Base-by-base conservation (phyloP, 176 grass and related monocot species). In the Raddia distichophylla region DNA sequence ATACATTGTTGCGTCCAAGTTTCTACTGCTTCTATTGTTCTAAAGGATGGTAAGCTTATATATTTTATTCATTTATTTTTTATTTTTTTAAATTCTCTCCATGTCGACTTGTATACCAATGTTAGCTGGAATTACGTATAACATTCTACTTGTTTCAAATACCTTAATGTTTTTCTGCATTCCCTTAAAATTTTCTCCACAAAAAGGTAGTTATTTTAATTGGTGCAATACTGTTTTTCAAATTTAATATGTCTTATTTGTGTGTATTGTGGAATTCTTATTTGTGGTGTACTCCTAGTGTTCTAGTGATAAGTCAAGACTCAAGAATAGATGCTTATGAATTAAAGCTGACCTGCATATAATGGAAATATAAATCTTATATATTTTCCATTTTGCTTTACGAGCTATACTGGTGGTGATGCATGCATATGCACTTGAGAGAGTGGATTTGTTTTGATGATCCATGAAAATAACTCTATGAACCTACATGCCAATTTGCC, bases 11-110 rank as follows among this genome's bases (percentile, higher is more conserved):
- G 15, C 34, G 61, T 52, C 62, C 86, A 85, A 59, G 72, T 68
- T 73, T 74, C 75, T 75, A 76, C 69, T 87, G 64, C 57, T 60
- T 42, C 77, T 62, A 69, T 77, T 78, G 67, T 42, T 85, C 80
- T 87, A 65, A 75, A 93, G 83, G 88, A 90, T 75, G 91, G 91
- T 93, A 90, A 54, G 22, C 42, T 53, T 56, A 45, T 55, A 27
- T 27, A 27, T 27, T 27, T 27, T 27, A 27, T 27, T 27, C 27
- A 27, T 27, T 27, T 27, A 27, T 27, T 27, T 27, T 69, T 65
- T 59, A 54, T 76, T 45, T 85, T 72, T 8, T 79, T 44, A 44
- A 63, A 8, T 52, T 85, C 48, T 72, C n/a, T 45, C 77, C 33
- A 5, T 75, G 18, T 5, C 43, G 34, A 33, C 50, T 4, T 55